Evolutionary conservation across 2,329 filamentous ascomycete species (phyloP).

Genomic region (Seiridium unicorne): DNA sequence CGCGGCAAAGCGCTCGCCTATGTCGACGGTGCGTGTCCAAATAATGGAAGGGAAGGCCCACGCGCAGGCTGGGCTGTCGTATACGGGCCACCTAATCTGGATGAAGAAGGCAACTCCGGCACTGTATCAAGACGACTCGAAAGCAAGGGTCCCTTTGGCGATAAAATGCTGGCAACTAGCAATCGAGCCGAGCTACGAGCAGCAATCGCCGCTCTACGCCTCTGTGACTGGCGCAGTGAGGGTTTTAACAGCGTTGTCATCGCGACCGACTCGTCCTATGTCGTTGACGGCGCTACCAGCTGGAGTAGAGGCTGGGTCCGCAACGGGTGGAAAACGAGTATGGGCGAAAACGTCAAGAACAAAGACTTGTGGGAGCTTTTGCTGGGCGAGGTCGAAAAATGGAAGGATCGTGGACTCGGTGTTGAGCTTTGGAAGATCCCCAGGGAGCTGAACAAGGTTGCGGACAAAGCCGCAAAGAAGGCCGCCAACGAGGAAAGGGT

Average conservation of each 20-base stretch:
- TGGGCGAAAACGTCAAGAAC: constrained; percentile 40
- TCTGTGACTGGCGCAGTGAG: constrained; percentile 40
- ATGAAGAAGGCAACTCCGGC: too few relatives aligned
- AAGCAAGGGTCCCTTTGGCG: constrained; percentile 37
- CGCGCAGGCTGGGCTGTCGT: background rate
- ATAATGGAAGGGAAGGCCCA: background rate
- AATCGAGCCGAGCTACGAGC: constrained; percentile 57
- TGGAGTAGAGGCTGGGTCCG: constrained; percentile 41
- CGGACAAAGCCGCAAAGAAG: background rate
- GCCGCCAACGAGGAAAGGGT: background rate
- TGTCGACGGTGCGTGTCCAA: background rate
- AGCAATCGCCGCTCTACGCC: constrained; percentile 47
- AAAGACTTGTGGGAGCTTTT: constrained; percentile 48
- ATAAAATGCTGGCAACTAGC: constrained; percentile 37
- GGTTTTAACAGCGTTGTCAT: constrained; percentile 42
- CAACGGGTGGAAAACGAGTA: constrained; percentile 41
- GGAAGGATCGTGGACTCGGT: background rate
- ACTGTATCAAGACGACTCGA: constrained; percentile 32
- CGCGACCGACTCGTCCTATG: constrained; percentile 53
- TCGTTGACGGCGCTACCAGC: constrained; percentile 41
- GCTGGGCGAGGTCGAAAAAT: background rate
- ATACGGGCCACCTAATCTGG: background rate
- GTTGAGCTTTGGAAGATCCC: background rate
- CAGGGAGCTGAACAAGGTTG: background rate
- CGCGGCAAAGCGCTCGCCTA: background rate